phyloP scores from a whole-genome alignment of 306 rosid genomes.

The Glycine latifolia region DNA sequence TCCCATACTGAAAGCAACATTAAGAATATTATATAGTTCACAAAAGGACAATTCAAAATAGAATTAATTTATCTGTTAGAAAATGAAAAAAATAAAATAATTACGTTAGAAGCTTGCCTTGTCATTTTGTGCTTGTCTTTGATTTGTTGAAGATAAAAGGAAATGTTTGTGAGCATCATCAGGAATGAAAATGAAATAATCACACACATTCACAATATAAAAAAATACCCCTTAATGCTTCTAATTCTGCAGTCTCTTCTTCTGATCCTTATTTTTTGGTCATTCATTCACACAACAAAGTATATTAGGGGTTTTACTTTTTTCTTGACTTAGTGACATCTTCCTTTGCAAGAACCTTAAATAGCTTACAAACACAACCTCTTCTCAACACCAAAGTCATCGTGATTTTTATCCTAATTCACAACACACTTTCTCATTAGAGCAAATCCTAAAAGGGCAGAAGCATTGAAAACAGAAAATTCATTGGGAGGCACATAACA shows the following conservation, averaged over 20 bases:
- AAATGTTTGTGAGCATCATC: slow-evolving; percentile 50
- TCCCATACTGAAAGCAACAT: slow-evolving; percentile 49
- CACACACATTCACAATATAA: slow-evolving; percentile 37
- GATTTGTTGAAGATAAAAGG: slow-evolving; percentile 55
- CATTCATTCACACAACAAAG: slow-evolving; percentile 41
- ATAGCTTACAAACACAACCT: slow-evolving; percentile 34
- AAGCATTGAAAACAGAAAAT: slow-evolving; percentile 63
- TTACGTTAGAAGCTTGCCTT: slow-evolving; percentile 67
- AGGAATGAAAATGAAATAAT: slow-evolving; percentile 53
- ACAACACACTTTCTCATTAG: slow-evolving; percentile 39
- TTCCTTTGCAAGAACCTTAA: slow-evolving; percentile 37
- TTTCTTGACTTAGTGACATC: slow-evolving; percentile 52
- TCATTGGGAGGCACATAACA: slow-evolving; percentile 46
- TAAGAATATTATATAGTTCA: slow-evolving; percentile 29
- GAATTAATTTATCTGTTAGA: slow-evolving; percentile 38
- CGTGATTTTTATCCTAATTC: slow-evolving; percentile 41
- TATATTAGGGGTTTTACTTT: slow-evolving; percentile 41
- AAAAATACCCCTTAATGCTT: slow-evolving; percentile 43
- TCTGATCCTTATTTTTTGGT: slow-evolving; percentile 68
- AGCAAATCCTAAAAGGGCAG: slow-evolving; percentile 50
- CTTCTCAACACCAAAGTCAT: slow-evolving; percentile 45
- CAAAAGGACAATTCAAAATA: slow-evolving; percentile 51
- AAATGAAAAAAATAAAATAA: slow-evolving; percentile 30
- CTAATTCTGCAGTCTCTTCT: slow-evolving; percentile 54
- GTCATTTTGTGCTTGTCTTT: slow-evolving; percentile 63